Evolutionary conservation across 805 yeast genomes (phyloP), one percentile per base, ranked within the genome.

Genomic region (Metschnikowia anglica): DNA sequence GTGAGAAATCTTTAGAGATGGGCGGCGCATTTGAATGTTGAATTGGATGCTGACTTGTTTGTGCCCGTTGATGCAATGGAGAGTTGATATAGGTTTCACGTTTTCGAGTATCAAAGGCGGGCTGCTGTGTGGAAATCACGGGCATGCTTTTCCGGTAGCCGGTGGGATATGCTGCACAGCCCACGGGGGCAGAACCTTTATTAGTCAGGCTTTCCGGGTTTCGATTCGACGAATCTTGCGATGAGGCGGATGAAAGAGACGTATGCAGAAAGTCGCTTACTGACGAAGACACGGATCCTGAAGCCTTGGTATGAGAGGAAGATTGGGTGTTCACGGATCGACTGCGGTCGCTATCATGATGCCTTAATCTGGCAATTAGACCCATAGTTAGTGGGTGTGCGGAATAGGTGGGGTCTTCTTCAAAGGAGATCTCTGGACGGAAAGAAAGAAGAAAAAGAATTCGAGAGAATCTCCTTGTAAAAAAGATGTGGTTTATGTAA

Each of bases 261-360:
- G 54, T 54, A 13, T 59, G 58, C 46, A 60, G 68, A 33, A 66
- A 61, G 21, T 67, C 72, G 48, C 68, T 63, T 26, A 63, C 61
- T 19, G 41, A 32, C 37, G 52, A 51, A 31, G 46, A 37, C 12
- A 42, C 41, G 12, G 45, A 42, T 3, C 16, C 34, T 9, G 38
- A 20, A 12, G 45, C 45, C 18, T 42, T 42, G 10, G 40, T 37
- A 27, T 42, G 45, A 2, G 45, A 31, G 11, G 45, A 38, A 10
- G 45, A 37, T 9, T 37, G 25, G 13, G 45, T 17, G 9, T 16
- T 25, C 21, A 25, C 8, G 12, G 34, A 17, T 6, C 29, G 33
- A 21, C 30, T 34, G 9, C 41, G 39, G 44, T 39, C 41, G 25
- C 13, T 21, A 16, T 35, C 41, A 27, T 49, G 52, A 16, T 48